These are phyloP conservation scores for Bullera alba DNA, from an alignment of 768 basidiomycete genomes.

Conservation along the genomic window DNA sequence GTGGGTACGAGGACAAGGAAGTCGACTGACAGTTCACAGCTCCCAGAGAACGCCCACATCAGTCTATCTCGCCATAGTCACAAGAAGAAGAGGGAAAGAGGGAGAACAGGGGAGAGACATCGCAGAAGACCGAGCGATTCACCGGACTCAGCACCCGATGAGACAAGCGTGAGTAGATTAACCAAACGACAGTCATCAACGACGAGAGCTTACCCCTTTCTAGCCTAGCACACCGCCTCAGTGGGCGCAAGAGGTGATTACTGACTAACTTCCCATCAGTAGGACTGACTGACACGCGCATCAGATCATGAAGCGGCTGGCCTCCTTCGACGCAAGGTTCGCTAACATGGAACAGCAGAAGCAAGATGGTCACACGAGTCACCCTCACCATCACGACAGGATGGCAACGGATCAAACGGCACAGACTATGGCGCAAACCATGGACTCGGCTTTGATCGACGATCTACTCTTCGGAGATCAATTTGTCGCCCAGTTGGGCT, in stretches of 20 bases:
- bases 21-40: too few relatives aligned
- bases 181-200: too few relatives aligned
- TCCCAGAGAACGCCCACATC: too few relatives aligned
- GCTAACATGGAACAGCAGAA: constrained; percentile 16
- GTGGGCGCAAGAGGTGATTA: constrained; percentile 28
- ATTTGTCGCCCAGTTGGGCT: constrained; percentile 2
- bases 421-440: constrained; percentile 10
- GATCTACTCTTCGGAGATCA: constrained; percentile 28
- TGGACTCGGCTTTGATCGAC: constrained; percentile 18
- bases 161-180: too few relatives aligned
- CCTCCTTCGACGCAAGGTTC: constrained; percentile 26
- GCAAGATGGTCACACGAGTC: background rate
- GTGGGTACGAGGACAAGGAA: too few relatives aligned
- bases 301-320: constrained; percentile 29
- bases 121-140: too few relatives aligned
- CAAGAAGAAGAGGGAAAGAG: too few relatives aligned
- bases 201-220: too few relatives aligned
- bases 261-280: background rate
- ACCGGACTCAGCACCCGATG: too few relatives aligned
- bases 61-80: too few relatives aligned
- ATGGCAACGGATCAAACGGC: background rate
- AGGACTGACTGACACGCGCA: background rate
- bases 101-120: too few relatives aligned
- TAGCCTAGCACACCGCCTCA: constrained; percentile 10
- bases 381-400: background rate